Evolutionary conservation across 345 rosid genomes (phyloP), one percentile per base, ranked within the genome.

Genomic region (Eutrema japonicum): DNA sequence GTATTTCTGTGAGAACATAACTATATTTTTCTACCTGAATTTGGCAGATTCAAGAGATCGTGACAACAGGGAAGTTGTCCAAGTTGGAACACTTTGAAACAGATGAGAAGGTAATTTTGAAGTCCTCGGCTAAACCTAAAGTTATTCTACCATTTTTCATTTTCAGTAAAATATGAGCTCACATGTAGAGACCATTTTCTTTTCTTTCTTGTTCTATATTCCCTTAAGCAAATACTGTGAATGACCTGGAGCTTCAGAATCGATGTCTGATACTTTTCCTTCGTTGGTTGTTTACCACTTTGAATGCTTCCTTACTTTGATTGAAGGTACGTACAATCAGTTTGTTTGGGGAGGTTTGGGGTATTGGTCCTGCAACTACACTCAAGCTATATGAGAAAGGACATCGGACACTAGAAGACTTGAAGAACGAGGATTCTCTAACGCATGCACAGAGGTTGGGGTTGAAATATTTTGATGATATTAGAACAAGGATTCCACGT

Each of bases 341-440:
- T 73, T 78, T 92, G 52, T 90, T 95, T 80, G 99, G 96, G 53
- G 97, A 95, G 80, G 89, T 95, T 59, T 89, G 99, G 99, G 99
- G 99, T 59, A 82, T 90, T 64, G 99, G 99, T 74, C 96, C 97
- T 36, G 89, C 97, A 61, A 95, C 99, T 68, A 96, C 97, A 45
- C 83, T 86, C 67, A 92, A 95, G 75, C 79, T 95, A 75, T 90
- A 90, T 74, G 99, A 95, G 76, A 92, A 92, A 84, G 97, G 99
- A 45, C 80, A 87, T 46, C 89, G 89, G 38, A 81, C 88, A 11
- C 81, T 92, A 45, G 96, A 88, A 55, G 96, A 92, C 72, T 85
- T 95, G 81, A 81, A 86, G 83, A 80, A 70, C 7, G 97, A 92
- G 56, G 88, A 81, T 57, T 86, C 97, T 48, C 83, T 95, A 66